These are phyloP conservation scores for Lodderomyces elongisporus DNA, from an alignment of 1,139 yeast species.

Conservation along the genomic window DNA sequence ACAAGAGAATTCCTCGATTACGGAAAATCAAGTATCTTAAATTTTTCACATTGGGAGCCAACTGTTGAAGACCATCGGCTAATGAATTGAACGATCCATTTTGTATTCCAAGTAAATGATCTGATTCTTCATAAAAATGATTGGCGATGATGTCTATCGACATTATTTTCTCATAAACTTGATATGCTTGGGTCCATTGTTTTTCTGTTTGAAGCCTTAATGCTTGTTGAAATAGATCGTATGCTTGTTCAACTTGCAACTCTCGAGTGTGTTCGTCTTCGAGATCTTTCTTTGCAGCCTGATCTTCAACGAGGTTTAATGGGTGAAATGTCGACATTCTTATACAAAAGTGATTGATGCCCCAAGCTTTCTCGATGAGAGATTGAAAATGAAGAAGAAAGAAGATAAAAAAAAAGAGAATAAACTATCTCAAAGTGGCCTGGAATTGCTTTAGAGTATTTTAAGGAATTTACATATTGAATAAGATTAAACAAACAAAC, in stretches of 20 bases:
- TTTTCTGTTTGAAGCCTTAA: constrained; percentile 52
- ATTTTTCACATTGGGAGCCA: constrained; percentile 68
- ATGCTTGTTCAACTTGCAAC: constrained; percentile 82
- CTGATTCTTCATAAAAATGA: constrained; percentile 41
- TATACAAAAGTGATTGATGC: too few species aligned
- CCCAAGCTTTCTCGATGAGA: too few species aligned
- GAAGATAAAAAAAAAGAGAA: too few species aligned
- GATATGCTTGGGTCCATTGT: constrained; percentile 46
- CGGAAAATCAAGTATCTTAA: constrained; percentile 74
- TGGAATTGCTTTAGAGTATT: too few species aligned
- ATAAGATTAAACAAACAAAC: too few species aligned
- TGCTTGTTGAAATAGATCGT: constrained; percentile 69
- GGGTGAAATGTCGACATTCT: constrained; percentile 73
- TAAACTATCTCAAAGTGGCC: too few species aligned
- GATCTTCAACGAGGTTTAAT: constrained; percentile 71
- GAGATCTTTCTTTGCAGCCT: constrained; percentile 44
- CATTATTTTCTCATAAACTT: constrained; percentile 58
- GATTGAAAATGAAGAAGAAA: too few species aligned
- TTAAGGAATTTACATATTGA: too few species aligned
- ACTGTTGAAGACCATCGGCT: constrained; percentile 39
- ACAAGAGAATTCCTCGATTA: constrained; percentile 71
- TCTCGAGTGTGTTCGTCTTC: constrained; percentile 92
- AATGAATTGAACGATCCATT: constrained; percentile 29
- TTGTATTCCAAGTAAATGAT: constrained; percentile 36
- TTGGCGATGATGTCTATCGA: constrained; percentile 60